Evolutionary conservation across 805 yeast genomes (phyloP).

Genomic region (Ogataea wickerhamii): DNA sequence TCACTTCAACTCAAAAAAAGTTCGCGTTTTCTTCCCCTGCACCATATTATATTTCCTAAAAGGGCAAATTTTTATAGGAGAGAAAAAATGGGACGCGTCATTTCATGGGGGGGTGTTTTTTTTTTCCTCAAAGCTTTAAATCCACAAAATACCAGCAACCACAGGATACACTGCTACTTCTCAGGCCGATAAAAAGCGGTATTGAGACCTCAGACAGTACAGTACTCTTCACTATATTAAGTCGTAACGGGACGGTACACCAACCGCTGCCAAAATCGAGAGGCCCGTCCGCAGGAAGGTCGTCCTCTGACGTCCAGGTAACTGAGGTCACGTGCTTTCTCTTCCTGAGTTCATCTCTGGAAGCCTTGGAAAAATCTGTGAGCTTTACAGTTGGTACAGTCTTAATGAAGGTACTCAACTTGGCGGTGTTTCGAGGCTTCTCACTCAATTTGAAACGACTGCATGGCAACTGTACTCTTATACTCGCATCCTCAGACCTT

Average conservation of each 20-base stretch:
- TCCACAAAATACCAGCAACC: not conserved
- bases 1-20: too few species aligned
- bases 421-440: conserved; percentile 10
- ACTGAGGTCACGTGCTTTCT: conserved; percentile 10
- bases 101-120: too few species aligned
- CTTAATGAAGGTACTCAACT: conserved; percentile 14
- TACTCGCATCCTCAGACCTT: not conserved
- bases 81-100: not conserved
- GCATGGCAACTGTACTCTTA: conserved; percentile 19
- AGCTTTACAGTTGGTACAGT: conserved; percentile 31
- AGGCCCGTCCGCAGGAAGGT: not conserved
- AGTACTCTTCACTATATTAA: too few species aligned
- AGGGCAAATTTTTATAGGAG: not conserved
- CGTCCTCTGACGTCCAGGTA: not conserved
- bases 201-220: too few species aligned
- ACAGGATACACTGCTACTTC: too few species aligned
- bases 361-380: conserved; percentile 22
- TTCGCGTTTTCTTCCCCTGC: not conserved
- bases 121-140: too few species aligned
- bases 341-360: conserved; percentile 31
- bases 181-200: too few species aligned
- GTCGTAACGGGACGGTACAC: conserved; percentile 1
- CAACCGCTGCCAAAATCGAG: conserved; percentile 9
- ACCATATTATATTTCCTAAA: not conserved
- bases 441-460: conserved; percentile 15